A percentile compares a stretch with the other conserved stretches of the same genome.
These are phyloP conservation scores for Geotrichum europaeum DNA, from an alignment of 1,139 yeast species.

Conservation along the genomic window DNA sequence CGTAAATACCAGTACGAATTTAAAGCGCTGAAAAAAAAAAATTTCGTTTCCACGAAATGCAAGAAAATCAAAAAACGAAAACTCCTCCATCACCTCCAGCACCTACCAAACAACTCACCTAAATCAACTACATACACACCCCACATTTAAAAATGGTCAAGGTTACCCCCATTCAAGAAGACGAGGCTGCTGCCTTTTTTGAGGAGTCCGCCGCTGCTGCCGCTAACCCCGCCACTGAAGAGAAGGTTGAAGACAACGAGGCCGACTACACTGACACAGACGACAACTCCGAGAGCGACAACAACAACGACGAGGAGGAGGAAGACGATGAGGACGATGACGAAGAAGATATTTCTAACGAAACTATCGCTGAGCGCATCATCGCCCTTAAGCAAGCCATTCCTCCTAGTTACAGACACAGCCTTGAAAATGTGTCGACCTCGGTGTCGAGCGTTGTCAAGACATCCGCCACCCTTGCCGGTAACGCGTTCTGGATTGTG, in stretches of 20 bases:
- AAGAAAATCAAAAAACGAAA: background rate
- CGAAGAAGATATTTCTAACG: constrained; percentile 74
- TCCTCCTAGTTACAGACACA: constrained; percentile 78
- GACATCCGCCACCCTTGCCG: constrained; percentile 51
- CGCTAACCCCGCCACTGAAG: constrained; percentile 13
- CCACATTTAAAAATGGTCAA: constrained; percentile 48
- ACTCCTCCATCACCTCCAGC: background rate
- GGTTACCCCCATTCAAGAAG: constrained; percentile 57
- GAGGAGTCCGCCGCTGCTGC: constrained; percentile 13
- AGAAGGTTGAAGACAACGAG: constrained; percentile 28
- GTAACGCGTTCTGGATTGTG: constrained; percentile 75
- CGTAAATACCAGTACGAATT: background rate
- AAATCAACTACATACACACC: background rate
- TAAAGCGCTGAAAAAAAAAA: background rate
- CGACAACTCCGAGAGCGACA: constrained; percentile 33
- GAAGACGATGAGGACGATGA: constrained; percentile 61
- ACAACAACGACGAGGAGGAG: constrained; percentile 14
- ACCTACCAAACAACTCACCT: background rate
- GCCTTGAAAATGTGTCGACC: constrained; percentile 33
- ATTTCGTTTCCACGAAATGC: background rate
- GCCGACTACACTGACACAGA: constrained; percentile 33
- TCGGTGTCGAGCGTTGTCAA: constrained; percentile 33
- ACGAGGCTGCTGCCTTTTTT: constrained; percentile 18
- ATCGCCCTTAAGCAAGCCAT: constrained; percentile 87
- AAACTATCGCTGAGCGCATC: constrained; percentile 79